These are phyloP conservation scores for Anaeramoeba flamelloides DNA, from an alignment of 78 protist species.

Conservation along the genomic window DNA sequence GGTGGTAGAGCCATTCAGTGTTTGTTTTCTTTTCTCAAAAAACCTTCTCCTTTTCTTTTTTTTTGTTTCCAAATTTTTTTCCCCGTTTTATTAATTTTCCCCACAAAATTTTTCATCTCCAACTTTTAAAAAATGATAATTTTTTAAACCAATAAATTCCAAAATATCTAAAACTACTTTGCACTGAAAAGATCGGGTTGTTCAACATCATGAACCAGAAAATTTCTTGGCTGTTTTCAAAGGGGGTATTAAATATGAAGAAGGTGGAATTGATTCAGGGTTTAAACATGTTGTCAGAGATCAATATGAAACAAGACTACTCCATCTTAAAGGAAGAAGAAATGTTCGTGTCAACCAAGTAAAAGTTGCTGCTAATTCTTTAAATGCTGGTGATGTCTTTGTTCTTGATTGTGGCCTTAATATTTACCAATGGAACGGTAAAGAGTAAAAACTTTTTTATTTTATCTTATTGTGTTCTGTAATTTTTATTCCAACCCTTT, in stretches of 20 bases:
- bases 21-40: no score
- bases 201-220: constrained; percentile 26
- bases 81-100: no score
- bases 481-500: no score
- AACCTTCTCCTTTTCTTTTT: no score
- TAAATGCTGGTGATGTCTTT: constrained; percentile 47
- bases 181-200: constrained; percentile 40
- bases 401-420: constrained; percentile 12
- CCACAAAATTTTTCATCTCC: no score
- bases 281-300: constrained; percentile 26
- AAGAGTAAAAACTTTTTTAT: no score
- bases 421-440: constrained; percentile 34
- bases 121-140: no score
- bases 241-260: constrained; percentile 5
- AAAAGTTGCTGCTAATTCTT: background rate
- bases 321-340: constrained; percentile 37
- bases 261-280: constrained; percentile 36
- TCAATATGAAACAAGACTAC: constrained; percentile 9
- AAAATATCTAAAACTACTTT: no score
- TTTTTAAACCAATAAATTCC: no score
- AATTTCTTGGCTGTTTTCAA: constrained; percentile 18
- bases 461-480: no score
- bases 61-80: no score
- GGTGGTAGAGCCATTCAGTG: constrained; percentile 23
- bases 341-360: constrained; percentile 23